Percentiles rank a stretch among this genome's conserved stretches.
Conservation (phyloP, 176 grass and related monocot genomes). For the bread wheat (Triticum aestivum) region DNA sequence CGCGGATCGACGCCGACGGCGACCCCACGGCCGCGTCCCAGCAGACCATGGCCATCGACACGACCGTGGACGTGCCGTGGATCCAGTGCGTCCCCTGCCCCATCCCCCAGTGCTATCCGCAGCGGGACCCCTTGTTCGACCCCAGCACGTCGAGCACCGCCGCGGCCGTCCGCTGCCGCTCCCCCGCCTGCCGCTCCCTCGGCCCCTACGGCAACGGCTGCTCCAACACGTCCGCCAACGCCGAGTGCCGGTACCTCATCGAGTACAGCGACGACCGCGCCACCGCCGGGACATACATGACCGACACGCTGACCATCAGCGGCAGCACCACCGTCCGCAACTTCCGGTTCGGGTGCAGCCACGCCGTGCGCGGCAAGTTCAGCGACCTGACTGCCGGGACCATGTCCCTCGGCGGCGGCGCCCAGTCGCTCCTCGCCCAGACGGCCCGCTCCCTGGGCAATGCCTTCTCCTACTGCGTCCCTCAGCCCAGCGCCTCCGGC, state of each 20-base stretch:
- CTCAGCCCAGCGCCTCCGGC: slow-evolving; percentile 25
- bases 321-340: not conserved
- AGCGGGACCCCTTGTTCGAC: not conserved
- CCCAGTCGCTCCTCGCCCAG: slow-evolving; percentile 52
- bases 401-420: slow-evolving; percentile 47
- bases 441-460: slow-evolving; percentile 16
- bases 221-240: not conserved
- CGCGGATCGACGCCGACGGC: not conserved
- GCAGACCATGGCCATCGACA: not conserved
- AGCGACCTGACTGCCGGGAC: slow-evolving; percentile 30
- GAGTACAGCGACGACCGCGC: not conserved
- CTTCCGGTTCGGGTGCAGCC: slow-evolving; percentile 57
- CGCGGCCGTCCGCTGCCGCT: slow-evolving; percentile 13
- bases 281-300: slow-evolving; percentile 1
- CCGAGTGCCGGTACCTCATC: not conserved
- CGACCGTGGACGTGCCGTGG: not conserved
- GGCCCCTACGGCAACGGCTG: not conserved
- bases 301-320: slow-evolving; percentile 19
- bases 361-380: slow-evolving; percentile 39
- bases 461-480: slow-evolving; percentile 65
- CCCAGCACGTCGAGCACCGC: not conserved
- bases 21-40: not conserved
- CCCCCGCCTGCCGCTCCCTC: slow-evolving; percentile 27
- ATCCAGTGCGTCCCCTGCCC: slow-evolving; percentile 2
- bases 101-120: not conserved